Conservation (phyloP, 2,329 filamentous ascomycete species). For the Paramyrothecium sp. region DNA sequence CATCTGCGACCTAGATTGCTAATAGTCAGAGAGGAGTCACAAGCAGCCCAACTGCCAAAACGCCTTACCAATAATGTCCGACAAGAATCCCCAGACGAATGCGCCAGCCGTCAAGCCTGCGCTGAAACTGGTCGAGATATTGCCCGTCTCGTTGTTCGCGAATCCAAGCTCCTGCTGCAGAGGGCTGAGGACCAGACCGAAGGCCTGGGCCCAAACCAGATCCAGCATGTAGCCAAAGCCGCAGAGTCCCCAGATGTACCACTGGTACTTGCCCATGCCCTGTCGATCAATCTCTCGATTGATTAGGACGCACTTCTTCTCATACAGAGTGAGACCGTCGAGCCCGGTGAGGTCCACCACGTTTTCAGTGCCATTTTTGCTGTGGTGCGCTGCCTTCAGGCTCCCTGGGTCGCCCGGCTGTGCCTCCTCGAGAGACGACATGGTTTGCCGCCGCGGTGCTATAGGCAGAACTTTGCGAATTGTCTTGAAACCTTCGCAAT, state of each 20-base stretch:
- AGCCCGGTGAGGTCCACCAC: constrained; percentile 6
- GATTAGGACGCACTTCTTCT: constrained; percentile 32
- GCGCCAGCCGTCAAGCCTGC: constrained; percentile 54
- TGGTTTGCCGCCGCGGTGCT: too few relatives aligned
- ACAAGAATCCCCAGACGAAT: constrained; percentile 53
- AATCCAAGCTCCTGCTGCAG: constrained; percentile 58
- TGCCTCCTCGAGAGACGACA: too few relatives aligned
- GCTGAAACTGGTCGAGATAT: constrained; percentile 54
- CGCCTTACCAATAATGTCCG: constrained; percentile 43
- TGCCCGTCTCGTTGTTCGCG: constrained; percentile 30
- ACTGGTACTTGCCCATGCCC: constrained; percentile 54
- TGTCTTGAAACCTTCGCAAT: too few relatives aligned
- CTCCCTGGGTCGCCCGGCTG: too few relatives aligned
- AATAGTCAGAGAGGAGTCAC: background rate
- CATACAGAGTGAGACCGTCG: constrained; percentile 25
- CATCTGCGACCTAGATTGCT: constrained; percentile 42
- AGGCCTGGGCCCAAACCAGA: constrained; percentile 56
- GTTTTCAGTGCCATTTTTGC: too few relatives aligned
- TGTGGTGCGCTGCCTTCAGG: too few relatives aligned
- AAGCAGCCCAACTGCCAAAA: background rate
- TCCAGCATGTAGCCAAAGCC: constrained; percentile 56
- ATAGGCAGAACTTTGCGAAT: too few relatives aligned
- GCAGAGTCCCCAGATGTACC: constrained; percentile 50
- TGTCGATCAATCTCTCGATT: constrained; percentile 47
- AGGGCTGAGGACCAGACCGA: constrained; percentile 52